Base-by-base conservation (phyloP, 768 basidiomycete genomes). In the Boletus insuetus region DNA sequence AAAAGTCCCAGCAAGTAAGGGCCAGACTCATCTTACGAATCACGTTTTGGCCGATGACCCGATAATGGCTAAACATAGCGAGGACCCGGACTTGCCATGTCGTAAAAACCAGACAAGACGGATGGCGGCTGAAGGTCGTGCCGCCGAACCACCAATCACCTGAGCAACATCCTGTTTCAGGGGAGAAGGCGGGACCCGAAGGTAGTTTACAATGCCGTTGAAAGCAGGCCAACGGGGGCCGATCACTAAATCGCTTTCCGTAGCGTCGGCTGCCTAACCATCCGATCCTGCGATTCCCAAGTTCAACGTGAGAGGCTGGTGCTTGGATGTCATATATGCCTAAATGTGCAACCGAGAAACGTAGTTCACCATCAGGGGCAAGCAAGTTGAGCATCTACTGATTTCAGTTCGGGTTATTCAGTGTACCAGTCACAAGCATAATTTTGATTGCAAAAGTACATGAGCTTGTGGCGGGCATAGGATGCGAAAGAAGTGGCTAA, bases 401-500 rank as follows among this genome's bases (percentile, higher is more conserved):
- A 17, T 24, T 17, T 19, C 19, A 17, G 26, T 44, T 29, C 14
- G 3, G 4, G 48, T 1, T 13, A 43, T 37, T 24, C 20, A 42
- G 43, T 34, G 29, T 56, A 64, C 62, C 64, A 61, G 53, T 61
- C 59, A 70, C 46, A 63, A 61, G 64, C 57, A 59, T 69, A 35
- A 35, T 60, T 70, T 71, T 71, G 47, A 45, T 52, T 75, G 64
- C 55, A 61, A 62, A 62, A 64, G 46, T 77, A 77, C 76, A 77
- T 71, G 67, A 60, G 65, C 70, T 68, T 63, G 56, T 63, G 60
- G 51, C 51, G 46, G 46, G 59, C 59, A 64, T 69, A 68, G 24
- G 45, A 68, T 50, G 58, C 54, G 41, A 57, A 55, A 60, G 44
- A 62, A 48, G 35, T 42, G 35, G 50, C 37, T 53, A 64, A 37